phyloP scores from a whole-genome alignment of 805 yeast species.

The Ogataea dorogensis region DNA sequence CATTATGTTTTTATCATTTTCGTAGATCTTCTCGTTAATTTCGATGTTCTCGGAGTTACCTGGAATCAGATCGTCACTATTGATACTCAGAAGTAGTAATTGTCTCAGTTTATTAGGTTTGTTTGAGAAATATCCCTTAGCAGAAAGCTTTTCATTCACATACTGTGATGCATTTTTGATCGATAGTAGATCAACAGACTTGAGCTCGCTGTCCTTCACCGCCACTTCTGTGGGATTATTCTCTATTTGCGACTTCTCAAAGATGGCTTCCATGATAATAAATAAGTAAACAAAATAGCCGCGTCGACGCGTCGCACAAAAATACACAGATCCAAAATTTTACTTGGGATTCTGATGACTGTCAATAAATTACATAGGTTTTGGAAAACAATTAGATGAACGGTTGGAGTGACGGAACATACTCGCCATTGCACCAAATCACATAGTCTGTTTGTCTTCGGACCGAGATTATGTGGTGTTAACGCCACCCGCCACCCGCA shows the following conservation, averaged over 20 bases:
- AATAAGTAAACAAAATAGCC: constrained; percentile 1
- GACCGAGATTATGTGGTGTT: constrained; percentile 16
- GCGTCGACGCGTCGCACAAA: constrained; percentile 13
- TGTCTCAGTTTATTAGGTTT: constrained; percentile 19
- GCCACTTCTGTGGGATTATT: background rate
- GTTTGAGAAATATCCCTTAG: constrained; percentile 27
- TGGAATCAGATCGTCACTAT: constrained; percentile 13
- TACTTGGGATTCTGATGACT: constrained; percentile 12
- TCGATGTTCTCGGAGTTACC: constrained; percentile 14
- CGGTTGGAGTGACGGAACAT: too few relatives aligned
- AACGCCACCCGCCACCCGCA: constrained; percentile 17
- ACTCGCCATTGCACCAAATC: constrained; percentile 20
- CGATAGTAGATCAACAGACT: constrained; percentile 18
- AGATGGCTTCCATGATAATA: constrained; percentile 9
- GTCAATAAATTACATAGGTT: constrained; percentile 2
- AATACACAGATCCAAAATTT: background rate
- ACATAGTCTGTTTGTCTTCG: constrained; percentile 6
- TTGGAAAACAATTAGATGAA: background rate
- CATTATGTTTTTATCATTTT: constrained; percentile 34
- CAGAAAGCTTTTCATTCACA: constrained; percentile 26
- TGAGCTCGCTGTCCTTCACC: background rate
- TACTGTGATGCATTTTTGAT: constrained; percentile 26
- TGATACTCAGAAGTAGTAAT: constrained; percentile 23
- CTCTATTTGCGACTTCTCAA: constrained; percentile 11
- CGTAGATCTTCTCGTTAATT: constrained; percentile 22